Evolutionary conservation across 208 protist species (phyloP).

Genomic region (Leptomonas seymouri): DNA sequence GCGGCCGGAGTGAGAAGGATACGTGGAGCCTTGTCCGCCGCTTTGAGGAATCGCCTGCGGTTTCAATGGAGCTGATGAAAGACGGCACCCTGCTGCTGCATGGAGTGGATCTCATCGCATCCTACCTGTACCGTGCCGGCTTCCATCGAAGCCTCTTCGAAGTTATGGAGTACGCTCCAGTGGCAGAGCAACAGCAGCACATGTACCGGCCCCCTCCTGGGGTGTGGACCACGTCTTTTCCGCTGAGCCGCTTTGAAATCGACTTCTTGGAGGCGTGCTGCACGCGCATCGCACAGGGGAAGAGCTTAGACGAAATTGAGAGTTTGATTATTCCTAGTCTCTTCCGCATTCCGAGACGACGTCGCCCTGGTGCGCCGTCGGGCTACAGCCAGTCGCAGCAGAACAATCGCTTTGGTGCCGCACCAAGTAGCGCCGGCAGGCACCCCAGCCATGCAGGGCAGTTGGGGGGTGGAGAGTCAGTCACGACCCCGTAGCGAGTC

Average conservation of each 20-base stretch:
- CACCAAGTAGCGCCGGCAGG: background rate
- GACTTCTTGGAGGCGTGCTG: constrained; percentile 91
- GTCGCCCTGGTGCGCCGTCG: constrained; percentile 18
- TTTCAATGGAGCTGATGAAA: constrained; percentile 78
- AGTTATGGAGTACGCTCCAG: constrained; percentile 27
- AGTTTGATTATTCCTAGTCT: constrained; percentile 60
- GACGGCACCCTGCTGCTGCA: constrained; percentile 79
- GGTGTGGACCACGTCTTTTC: constrained; percentile 66
- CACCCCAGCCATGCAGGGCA: background rate
- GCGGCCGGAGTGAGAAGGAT: constrained; percentile 41
- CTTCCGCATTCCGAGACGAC: constrained; percentile 81
- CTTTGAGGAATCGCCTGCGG: constrained; percentile 47
- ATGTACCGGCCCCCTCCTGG: constrained; percentile 30
- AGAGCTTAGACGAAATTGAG: constrained; percentile 45
- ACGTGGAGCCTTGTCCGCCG: constrained; percentile 68
- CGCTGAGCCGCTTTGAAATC: constrained; percentile 73
- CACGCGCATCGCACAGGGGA: constrained; percentile 61
- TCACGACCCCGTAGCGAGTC: background rate
- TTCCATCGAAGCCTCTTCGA: constrained; percentile 70
- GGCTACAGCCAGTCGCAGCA: constrained; percentile 10
- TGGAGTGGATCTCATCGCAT: constrained; percentile 67
- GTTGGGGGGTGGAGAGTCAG: no score
- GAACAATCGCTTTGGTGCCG: background rate
- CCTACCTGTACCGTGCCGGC: constrained; percentile 74
- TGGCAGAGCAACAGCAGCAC: constrained; percentile 27